These are phyloP conservation scores for Letharia lupina DNA, from an alignment of 495 filamentous ascomycete genomes.

Conservation along the genomic window DNA sequence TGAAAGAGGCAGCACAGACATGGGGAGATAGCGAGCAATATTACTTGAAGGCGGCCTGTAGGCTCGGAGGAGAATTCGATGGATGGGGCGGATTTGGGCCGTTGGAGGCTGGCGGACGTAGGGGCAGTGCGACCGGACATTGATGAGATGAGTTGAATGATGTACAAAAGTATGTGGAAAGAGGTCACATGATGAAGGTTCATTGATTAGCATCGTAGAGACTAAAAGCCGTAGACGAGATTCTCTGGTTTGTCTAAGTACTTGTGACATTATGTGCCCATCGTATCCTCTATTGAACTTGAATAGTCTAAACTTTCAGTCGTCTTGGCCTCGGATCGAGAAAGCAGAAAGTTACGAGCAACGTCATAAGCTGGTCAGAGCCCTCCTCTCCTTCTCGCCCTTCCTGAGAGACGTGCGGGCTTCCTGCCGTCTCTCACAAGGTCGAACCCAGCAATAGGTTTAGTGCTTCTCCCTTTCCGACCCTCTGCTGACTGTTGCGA, in stretches of 20 bases:
- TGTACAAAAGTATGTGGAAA: background rate
- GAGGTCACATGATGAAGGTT: background rate
- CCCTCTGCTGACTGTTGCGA: background rate
- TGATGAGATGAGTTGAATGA: background rate
- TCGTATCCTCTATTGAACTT: background rate
- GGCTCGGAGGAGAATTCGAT: slow-evolving; percentile 62
- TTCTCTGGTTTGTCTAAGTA: background rate
- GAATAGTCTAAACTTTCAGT: background rate
- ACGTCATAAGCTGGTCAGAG: background rate
- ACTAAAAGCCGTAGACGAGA: background rate
- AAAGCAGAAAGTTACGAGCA: background rate
- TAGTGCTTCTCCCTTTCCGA: background rate
- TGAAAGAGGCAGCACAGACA: slow-evolving; percentile 64
- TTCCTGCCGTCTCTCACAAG: background rate
- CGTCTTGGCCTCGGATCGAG: background rate
- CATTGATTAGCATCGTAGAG: background rate
- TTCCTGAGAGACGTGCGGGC: background rate
- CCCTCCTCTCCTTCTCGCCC: background rate
- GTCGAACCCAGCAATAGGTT: background rate
- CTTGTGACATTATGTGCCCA: background rate
- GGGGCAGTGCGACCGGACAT: slow-evolving; percentile 9
- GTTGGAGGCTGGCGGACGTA: slow-evolving; percentile 2
- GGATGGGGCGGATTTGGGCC: slow-evolving; percentile 58
- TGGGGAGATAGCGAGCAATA: slow-evolving; percentile 77
- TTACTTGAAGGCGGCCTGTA: slow-evolving; percentile 65